phyloP scores from a whole-genome alignment of 176 grass and related monocot species.

The Rhynchospora tenuis region DNA sequence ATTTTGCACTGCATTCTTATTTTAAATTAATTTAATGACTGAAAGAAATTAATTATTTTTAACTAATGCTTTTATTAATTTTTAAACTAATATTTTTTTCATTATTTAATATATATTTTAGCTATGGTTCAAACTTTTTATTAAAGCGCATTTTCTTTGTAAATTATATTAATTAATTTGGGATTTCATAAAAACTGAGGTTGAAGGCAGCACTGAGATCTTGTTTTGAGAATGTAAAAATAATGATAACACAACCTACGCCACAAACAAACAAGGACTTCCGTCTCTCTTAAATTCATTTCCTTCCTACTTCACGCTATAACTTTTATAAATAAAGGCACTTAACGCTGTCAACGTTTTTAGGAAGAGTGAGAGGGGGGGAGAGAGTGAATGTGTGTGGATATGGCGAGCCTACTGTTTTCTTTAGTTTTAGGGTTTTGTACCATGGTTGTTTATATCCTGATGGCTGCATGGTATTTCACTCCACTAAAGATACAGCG shows the following conservation, averaged over 20 bases:
- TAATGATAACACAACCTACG: neutral
- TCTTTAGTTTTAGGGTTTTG: slow-evolving; percentile 21
- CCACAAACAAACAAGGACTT: neutral
- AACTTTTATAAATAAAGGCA: neutral
- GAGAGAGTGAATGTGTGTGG: slow-evolving; percentile 1
- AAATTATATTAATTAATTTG: no score
- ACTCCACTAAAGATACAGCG: slow-evolving; percentile 31
- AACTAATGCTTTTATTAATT: no score
- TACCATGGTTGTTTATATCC: slow-evolving; percentile 25
- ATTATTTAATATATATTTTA: no score
- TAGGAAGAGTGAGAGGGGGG: neutral
- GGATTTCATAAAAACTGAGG: no score
- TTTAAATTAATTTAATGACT: no score
- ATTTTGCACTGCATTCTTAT: no score
- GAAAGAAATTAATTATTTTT: no score
- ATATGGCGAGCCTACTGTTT: slow-evolving; percentile 28
- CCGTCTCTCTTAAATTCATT: neutral
- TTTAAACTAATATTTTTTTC: no score
- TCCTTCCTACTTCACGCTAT: neutral
- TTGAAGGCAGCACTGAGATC: no score
- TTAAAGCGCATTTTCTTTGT: no score
- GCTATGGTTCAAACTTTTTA: no score
- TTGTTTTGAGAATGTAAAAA: no score
- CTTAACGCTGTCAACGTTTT: neutral
- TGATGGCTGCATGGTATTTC: slow-evolving; percentile 37